Evolutionary conservation across 2,329 filamentous ascomycete species (phyloP), one percentile per base, ranked within the genome.

Genomic region (Neofusicoccum sp.): DNA sequence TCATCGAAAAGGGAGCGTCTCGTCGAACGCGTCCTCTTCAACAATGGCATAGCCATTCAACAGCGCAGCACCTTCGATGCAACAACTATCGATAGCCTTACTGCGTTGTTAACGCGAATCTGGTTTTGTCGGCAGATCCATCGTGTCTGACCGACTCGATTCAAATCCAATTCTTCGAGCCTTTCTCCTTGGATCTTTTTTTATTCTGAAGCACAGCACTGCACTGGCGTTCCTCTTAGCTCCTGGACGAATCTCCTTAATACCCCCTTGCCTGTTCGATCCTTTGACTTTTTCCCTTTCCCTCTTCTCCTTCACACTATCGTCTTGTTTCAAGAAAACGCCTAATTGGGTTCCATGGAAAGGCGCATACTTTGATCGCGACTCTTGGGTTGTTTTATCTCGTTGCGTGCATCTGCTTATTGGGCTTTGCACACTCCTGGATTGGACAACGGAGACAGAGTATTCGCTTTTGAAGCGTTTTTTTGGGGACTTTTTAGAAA

Each of bases 191-290:
- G n/a, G 24, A 7, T 24, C 9, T 43, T 28, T n/a, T 41, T 11
- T 38, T 43, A 31, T 56, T 56, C 26, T 38, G 43, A 14, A 7
- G 51, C 28, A 47, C 7, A 28, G 44, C 26, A 41, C 51, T 43
- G n/a, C 26, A n/a, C 33, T 56, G 36, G 51, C 26, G 38, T 56
- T 56, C 11, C 20, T 56, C 51, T 43, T 16, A 9, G 34, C n/a
- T 47, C 20, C 40, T n/a, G 33, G 20, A 45, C 33, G 33, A 45
- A 36, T 47, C 28, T 43, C 31, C 54, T 58, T 47, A 45, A 45
- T 58, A 28, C 54, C 33, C 44, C 54, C 36, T 58, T 58, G 40
- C 54, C 20, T 58, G n/a, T 41, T 58, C 44, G 30, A 36, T 40
- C 41, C 41, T 31, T 58, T 58, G 20, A 31, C 34, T 7, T 7